Percentiles rank a stretch among this genome's conserved stretches.
These are phyloP conservation scores for Trichoderma koningii DNA, from an alignment of 2,329 filamentous ascomycete species.

Conservation along the genomic window DNA sequence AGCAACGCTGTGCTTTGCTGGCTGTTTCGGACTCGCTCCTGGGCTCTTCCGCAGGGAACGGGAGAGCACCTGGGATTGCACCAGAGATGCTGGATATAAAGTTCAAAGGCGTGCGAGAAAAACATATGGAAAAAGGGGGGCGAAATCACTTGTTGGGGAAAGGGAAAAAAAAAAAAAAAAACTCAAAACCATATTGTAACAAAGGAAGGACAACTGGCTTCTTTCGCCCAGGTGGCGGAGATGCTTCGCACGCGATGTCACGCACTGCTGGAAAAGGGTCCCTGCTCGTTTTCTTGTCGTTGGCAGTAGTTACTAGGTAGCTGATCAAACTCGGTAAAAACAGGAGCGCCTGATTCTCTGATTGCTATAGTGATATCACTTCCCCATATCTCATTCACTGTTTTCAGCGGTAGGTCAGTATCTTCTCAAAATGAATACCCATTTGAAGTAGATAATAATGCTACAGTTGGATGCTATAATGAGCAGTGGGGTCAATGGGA, in stretches of 20 bases:
- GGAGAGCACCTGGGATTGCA: conserved; percentile 30
- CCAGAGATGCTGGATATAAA: conserved; percentile 41
- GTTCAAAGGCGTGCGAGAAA: conserved; percentile 32
- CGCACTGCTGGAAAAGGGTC: conserved; percentile 41
- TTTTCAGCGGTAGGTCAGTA: too few species aligned
- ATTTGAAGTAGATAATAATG: too few species aligned
- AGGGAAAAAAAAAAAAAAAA: not conserved
- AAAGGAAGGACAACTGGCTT: conserved; percentile 27
- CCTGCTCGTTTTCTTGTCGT: conserved; percentile 45
- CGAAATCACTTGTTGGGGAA: not conserved
- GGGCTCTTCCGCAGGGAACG: conserved; percentile 28
- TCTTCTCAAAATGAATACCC: too few species aligned
- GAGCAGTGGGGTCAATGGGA: too few species aligned
- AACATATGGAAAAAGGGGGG: conserved; percentile 4
- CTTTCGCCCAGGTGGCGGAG: conserved; percentile 38
- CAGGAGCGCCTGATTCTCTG: not conserved
- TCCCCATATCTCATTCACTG: not conserved
- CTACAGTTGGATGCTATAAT: too few species aligned
- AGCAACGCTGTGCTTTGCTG: conserved; percentile 32
- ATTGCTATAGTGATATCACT: not conserved
- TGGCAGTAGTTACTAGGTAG: conserved; percentile 43
- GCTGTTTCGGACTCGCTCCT: conserved; percentile 29
- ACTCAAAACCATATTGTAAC: not conserved
- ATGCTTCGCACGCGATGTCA: conserved; percentile 38
- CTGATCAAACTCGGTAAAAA: conserved; percentile 43